Conservation (phyloP, 2,329 filamentous ascomycete genomes). For the Penicillium nordicum region DNA sequence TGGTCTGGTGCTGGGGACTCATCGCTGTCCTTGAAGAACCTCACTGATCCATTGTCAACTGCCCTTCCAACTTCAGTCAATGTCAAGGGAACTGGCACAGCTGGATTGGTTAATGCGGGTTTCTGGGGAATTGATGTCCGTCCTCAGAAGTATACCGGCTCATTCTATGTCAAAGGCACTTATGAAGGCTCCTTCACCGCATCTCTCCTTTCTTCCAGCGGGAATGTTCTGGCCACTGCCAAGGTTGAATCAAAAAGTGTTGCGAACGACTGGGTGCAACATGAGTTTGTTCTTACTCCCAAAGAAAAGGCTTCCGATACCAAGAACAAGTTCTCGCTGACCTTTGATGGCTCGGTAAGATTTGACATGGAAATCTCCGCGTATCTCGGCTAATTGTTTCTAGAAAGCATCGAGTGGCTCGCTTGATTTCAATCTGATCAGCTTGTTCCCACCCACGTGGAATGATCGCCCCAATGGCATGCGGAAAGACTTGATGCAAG, state of each 20-base stretch:
- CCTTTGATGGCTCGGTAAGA: conserved; percentile 44
- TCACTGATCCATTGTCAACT: conserved; percentile 43
- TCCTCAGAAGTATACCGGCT: conserved; percentile 49
- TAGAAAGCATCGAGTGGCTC: conserved; percentile 38
- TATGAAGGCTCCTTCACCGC: conserved; percentile 36
- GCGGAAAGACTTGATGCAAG: conserved; percentile 49
- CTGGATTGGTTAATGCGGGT: conserved; percentile 50
- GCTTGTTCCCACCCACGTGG: conserved; percentile 54
- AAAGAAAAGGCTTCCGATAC: conserved; percentile 25
- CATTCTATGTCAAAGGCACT: conserved; percentile 47
- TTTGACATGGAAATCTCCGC: no score
- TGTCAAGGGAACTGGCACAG: conserved; percentile 41
- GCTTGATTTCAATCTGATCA: conserved; percentile 53
- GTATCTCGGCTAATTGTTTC: neutral
- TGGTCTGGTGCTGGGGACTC: conserved; percentile 32
- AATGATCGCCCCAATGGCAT: conserved; percentile 52
- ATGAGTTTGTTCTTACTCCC: conserved; percentile 35
- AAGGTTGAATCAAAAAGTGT: conserved; percentile 35
- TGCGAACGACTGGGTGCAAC: conserved; percentile 40
- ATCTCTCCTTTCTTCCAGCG: conserved; percentile 42
- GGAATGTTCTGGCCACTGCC: conserved; percentile 31
- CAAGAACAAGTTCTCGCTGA: conserved; percentile 53
- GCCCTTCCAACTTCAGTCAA: conserved; percentile 45
- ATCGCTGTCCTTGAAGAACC: conserved; percentile 35
- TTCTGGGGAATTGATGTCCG: conserved; percentile 53